phyloP scores from a whole-genome alignment of 768 basidiomycete species.

The Neoboletus subvelutipes region DNA sequence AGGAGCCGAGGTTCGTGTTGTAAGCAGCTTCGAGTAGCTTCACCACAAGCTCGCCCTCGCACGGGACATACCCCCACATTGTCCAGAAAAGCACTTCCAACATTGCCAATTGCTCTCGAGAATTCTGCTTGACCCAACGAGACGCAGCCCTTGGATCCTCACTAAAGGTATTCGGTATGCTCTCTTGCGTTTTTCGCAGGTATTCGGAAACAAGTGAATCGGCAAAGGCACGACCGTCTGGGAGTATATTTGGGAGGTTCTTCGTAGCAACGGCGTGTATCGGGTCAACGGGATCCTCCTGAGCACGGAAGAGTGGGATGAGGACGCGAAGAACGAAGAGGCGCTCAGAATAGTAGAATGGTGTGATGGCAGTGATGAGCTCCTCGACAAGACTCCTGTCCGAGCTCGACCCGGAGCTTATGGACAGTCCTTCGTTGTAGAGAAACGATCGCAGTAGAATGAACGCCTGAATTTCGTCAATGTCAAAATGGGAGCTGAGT shows the following conservation, averaged over 20 bases:
- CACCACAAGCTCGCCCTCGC: constrained; percentile 62
- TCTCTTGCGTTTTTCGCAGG: constrained; percentile 46
- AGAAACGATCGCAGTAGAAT: constrained; percentile 74
- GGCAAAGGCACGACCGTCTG: constrained; percentile 64
- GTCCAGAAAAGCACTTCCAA: constrained; percentile 89
- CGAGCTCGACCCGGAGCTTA: constrained; percentile 45
- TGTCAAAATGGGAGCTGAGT: constrained; percentile 68
- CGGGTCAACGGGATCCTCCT: constrained; percentile 54
- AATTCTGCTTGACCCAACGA: constrained; percentile 72
- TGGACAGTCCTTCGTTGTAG: constrained; percentile 71
- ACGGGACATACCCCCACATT: constrained; percentile 74
- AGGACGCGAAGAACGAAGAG: constrained; percentile 67
- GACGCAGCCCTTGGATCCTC: constrained; percentile 58
- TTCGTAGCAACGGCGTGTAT: constrained; percentile 54
- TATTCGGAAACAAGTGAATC: constrained; percentile 61
- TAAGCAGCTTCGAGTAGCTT: constrained; percentile 66
- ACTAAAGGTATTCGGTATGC: constrained; percentile 44
- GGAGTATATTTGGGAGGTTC: constrained; percentile 58
- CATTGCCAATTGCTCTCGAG: constrained; percentile 74
- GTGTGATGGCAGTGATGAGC: constrained; percentile 63
- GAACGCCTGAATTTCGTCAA: constrained; percentile 81
- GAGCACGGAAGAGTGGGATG: constrained; percentile 73
- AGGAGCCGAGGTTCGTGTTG: constrained; percentile 59
- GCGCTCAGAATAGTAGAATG: constrained; percentile 81
- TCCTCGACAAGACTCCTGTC: constrained; percentile 35